Evolutionary conservation across 257 asterid genomes (phyloP).

Genomic region (Osmanthus fragrans): DNA sequence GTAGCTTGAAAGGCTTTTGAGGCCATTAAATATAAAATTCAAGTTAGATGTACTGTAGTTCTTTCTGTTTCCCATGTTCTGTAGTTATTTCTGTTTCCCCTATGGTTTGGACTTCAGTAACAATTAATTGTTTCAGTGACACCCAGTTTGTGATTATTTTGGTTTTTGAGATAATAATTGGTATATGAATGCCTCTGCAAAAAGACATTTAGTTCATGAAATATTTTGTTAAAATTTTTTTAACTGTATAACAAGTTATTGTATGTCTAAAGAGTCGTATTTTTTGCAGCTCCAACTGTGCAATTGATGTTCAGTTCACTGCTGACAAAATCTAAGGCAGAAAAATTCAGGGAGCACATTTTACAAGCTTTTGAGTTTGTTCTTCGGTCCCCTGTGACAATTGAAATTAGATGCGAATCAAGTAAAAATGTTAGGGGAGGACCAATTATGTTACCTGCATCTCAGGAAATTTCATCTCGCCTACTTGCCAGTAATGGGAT

Average conservation of each 20-base stretch:
- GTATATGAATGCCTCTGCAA: not conserved
- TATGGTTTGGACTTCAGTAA: not conserved
- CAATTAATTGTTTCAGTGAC: not conserved
- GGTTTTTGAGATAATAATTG: not conserved
- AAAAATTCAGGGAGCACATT: conserved; percentile 65
- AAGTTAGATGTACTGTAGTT: not conserved
- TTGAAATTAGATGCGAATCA: conserved; percentile 76
- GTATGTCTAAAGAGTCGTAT: conserved; percentile 8
- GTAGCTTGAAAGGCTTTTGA: not conserved
- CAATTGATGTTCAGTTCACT: conserved; percentile 75
- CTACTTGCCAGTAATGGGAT: not conserved
- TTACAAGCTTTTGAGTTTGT: conserved; percentile 87
- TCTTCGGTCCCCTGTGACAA: conserved; percentile 72
- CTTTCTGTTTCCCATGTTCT: not conserved
- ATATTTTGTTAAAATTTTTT: not conserved
- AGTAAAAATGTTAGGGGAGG: conserved; percentile 39
- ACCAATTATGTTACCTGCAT: conserved; percentile 31
- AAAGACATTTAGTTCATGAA: not conserved
- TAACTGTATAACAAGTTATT: not conserved
- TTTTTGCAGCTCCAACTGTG: conserved; percentile 83
- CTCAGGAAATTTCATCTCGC: conserved; percentile 29
- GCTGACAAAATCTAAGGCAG: conserved; percentile 71
- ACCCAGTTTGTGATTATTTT: too few species aligned
- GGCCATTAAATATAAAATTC: too few species aligned
- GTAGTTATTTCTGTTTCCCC: not conserved